phyloP scores from a whole-genome alignment of 2,329 filamentous ascomycete species.

The Incumbomyces lentus region DNA sequence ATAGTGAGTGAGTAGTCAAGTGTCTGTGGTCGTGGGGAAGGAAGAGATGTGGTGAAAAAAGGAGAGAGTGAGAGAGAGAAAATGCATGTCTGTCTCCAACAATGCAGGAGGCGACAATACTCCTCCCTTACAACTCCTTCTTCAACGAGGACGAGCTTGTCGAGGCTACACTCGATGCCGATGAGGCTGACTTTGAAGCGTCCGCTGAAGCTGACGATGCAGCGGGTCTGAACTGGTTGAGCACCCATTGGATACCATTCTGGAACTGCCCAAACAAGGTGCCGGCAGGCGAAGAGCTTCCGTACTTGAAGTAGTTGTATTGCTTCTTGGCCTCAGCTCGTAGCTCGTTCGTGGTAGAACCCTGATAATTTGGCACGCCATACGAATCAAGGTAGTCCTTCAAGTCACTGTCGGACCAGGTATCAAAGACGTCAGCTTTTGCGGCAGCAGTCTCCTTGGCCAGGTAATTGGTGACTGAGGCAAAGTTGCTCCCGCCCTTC shows the following conservation, averaged over 20 bases:
- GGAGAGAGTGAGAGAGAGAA: too few relatives aligned
- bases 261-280: constrained; percentile 57
- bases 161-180: constrained; percentile 28
- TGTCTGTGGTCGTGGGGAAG: too few relatives aligned
- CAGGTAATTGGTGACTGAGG: constrained; percentile 62
- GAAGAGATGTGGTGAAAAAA: too few relatives aligned
- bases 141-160: constrained; percentile 10
- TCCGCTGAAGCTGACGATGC: constrained; percentile 27
- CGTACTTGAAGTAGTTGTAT: constrained; percentile 66
- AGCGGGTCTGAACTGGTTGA: constrained; percentile 40
- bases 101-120: too few relatives aligned
- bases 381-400: constrained; percentile 74
- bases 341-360: constrained; percentile 58
- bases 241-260: constrained; percentile 36
- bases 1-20: too few relatives aligned
- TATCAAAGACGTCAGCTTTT: constrained; percentile 59
- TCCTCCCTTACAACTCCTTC: constrained; percentile 12
- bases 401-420: constrained; percentile 61
- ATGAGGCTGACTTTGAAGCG: constrained; percentile 24
- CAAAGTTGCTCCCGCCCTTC: constrained; percentile 37
- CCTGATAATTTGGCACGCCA: constrained; percentile 58
- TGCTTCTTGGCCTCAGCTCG: constrained; percentile 62
- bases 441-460: constrained; percentile 53
- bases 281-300: constrained; percentile 54
- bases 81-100: too few relatives aligned